Percentiles rank a stretch among this genome's conserved stretches.
Evolutionary conservation across 2,329 filamentous ascomycete species (phyloP).

Genomic region (Epichloe typhina): DNA sequence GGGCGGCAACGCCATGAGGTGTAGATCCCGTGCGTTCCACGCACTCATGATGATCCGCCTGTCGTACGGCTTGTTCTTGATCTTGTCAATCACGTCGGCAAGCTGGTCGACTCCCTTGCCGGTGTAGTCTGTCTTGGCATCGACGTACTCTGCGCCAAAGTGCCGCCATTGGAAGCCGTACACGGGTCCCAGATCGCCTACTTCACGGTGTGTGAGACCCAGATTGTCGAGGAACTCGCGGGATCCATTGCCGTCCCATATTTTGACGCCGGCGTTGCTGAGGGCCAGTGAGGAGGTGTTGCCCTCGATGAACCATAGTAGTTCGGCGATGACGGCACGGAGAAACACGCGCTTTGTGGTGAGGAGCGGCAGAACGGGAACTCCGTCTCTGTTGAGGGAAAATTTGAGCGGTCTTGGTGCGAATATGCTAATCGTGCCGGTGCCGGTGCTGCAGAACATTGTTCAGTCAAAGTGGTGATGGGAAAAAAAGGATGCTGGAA

Average conservation of each 20-base stretch:
- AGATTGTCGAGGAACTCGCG: slow-evolving; percentile 80
- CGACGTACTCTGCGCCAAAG: slow-evolving; percentile 83
- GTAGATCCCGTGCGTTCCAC: slow-evolving; percentile 83
- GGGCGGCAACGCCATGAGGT: slow-evolving; percentile 81
- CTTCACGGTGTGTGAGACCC: slow-evolving; percentile 67
- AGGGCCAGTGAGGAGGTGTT: slow-evolving; percentile 69
- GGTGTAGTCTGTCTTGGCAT: slow-evolving; percentile 67
- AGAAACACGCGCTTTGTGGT: slow-evolving; percentile 96
- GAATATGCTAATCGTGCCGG: slow-evolving; percentile 81
- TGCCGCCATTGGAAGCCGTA: slow-evolving; percentile 99
- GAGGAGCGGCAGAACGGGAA: slow-evolving; percentile 72
- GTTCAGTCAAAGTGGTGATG: neutral
- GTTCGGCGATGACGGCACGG: slow-evolving; percentile 77
- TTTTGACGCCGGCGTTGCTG: slow-evolving; percentile 72
- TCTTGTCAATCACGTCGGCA: slow-evolving; percentile 75
- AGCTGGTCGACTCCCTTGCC: slow-evolving; percentile 89
- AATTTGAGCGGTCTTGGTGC: slow-evolving; percentile 81
- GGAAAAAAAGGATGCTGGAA: neutral
- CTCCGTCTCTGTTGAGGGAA: slow-evolving; percentile 50
- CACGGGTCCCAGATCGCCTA: slow-evolving; percentile 84
- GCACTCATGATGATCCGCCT: slow-evolving; percentile 80
- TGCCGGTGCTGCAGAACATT: slow-evolving; percentile 56
- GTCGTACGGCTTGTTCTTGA: slow-evolving; percentile 75
- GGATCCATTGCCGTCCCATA: slow-evolving; percentile 96
- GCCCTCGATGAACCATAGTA: slow-evolving; percentile 90